These are phyloP conservation scores for Wickerhamomyces mucosus DNA, from an alignment of 805 yeast species.

Conservation along the genomic window DNA sequence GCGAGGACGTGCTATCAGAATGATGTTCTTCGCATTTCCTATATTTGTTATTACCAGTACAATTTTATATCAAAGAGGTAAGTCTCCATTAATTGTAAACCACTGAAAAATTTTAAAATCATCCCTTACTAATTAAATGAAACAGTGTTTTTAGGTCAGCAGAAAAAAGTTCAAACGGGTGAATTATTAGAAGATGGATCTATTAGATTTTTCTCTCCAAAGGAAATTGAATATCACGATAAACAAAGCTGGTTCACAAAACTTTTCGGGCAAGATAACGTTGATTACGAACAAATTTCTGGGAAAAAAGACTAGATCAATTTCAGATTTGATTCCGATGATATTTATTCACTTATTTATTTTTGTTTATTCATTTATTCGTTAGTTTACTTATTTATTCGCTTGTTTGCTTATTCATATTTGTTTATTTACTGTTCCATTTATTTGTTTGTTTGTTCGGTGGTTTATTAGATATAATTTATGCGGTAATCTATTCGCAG, in stretches of 20 bases:
- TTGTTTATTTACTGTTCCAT: too few species aligned
- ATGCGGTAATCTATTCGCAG: too few species aligned
- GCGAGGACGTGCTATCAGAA: slow-evolving; percentile 16
- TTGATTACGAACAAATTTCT: slow-evolving; percentile 11
- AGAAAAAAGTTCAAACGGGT: slow-evolving; percentile 16
- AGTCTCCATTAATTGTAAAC: slow-evolving; percentile 1
- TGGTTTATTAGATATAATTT: too few species aligned
- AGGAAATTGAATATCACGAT: slow-evolving; percentile 16
- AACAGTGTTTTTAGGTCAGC: slow-evolving; percentile 13
- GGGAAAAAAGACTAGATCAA: slow-evolving; percentile 6
- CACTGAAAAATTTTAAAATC: neutral
- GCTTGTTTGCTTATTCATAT: too few species aligned
- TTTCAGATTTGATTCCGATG: too few species aligned
- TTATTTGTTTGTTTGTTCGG: too few species aligned
- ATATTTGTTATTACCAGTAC: slow-evolving; percentile 12
- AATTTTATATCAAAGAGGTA: slow-evolving; percentile 14
- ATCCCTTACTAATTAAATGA: neutral
- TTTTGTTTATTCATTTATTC: too few species aligned
- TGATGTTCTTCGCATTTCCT: slow-evolving; percentile 17
- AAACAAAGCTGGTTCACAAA: slow-evolving; percentile 11
- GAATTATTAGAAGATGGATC: slow-evolving; percentile 18
- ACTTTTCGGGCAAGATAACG: slow-evolving; percentile 17
- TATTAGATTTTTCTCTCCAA: slow-evolving; percentile 12
- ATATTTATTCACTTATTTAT: too few species aligned
- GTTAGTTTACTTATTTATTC: too few species aligned